A percentile compares a stretch with the other conserved stretches of the same genome.
These are phyloP conservation scores for Spathaspora gorwiae DNA, from an alignment of 805 yeast species.

Conservation along the genomic window DNA sequence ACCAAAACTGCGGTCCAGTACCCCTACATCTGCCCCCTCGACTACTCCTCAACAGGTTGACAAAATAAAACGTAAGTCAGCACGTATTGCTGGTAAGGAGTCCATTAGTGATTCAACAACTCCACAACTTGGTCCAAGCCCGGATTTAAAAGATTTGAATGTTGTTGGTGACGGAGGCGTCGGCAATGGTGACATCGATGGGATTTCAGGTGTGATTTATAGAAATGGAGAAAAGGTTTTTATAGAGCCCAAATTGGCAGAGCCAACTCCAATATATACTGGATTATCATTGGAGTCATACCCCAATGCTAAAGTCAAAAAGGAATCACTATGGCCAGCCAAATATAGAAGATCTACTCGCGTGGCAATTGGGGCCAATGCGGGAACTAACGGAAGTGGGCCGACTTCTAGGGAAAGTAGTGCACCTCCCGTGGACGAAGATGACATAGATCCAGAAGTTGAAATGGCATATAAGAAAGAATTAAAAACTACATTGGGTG, in stretches of 20 bases:
- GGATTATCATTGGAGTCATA: slow-evolving; percentile 70
- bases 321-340: slow-evolving; percentile 51
- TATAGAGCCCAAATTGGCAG: slow-evolving; percentile 56
- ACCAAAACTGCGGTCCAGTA: background rate
- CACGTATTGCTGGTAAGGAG: slow-evolving; percentile 1
- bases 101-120: background rate
- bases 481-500: slow-evolving; percentile 13
- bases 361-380: background rate
- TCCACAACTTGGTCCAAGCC: slow-evolving; percentile 6
- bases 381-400: slow-evolving; percentile 10
- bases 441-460: slow-evolving; percentile 9
- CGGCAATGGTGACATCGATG: background rate
- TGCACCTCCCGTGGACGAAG: slow-evolving; percentile 2
- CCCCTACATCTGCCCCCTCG: background rate
- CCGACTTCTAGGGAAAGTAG: slow-evolving; percentile 1
- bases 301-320: slow-evolving; percentile 58
- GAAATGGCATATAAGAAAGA: slow-evolving; percentile 9
- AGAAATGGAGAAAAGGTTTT: slow-evolving; percentile 25
- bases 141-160: slow-evolving; percentile 2
- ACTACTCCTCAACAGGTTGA: background rate
- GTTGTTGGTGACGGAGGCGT: background rate
- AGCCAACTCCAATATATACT: slow-evolving; percentile 56
- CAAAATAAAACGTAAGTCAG: slow-evolving; percentile 3
- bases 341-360: slow-evolving; percentile 14
- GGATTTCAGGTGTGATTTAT: background rate